Base-by-base conservation (phyloP, 2,329 filamentous ascomycete species). In the Venturia aucupariae region DNA sequence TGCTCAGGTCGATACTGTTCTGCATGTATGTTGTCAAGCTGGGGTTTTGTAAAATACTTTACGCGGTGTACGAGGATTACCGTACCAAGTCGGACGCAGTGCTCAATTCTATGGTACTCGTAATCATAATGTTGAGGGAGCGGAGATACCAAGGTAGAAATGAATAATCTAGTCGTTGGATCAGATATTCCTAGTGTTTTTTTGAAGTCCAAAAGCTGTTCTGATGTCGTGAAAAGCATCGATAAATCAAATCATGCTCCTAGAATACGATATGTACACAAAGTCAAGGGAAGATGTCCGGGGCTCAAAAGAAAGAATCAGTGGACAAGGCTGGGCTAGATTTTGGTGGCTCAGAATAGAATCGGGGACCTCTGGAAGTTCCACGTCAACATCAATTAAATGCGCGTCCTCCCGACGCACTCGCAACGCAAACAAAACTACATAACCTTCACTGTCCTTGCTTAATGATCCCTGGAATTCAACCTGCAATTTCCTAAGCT, bases 381-480 rank as follows among this genome's bases (percentile, higher is more conserved):
- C 51, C 51, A 57, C 51, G 51, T 57, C 51, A 57, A 35, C 51
- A 30, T 32, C 27, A n/a, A 57, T 35, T 57, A n/a, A 32, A 27
- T 55, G 13, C 48, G 24, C 48, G 51, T 57, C 27, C 27, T 30
- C 17, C 24, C 48, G 17, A 7, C 44, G n/a, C n/a, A 46, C 2
- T 46, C n/a, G 19, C 8, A 22, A 46, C 27, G 46, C 46, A 51
- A 51, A 24, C n/a, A 27, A 24, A n/a, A 15, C 5, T 51, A 51
- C 46, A 27, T 13, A 30, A 51, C 13, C 11, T 27, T 51, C 24
- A 51, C 22, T 13, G 1, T 38, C 30, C 22, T 54, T 30, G 1
- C 22, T 17, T 54, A 1, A 30, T 54, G 48, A 54, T 54, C 27
- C 24, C 48, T 54, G 30, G 24, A 51, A 27, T 30, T 10, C 5